Evolutionary conservation across 345 rosid species (phyloP), one percentile per base, ranked within the genome.

Genomic region (Citrus medica): DNA sequence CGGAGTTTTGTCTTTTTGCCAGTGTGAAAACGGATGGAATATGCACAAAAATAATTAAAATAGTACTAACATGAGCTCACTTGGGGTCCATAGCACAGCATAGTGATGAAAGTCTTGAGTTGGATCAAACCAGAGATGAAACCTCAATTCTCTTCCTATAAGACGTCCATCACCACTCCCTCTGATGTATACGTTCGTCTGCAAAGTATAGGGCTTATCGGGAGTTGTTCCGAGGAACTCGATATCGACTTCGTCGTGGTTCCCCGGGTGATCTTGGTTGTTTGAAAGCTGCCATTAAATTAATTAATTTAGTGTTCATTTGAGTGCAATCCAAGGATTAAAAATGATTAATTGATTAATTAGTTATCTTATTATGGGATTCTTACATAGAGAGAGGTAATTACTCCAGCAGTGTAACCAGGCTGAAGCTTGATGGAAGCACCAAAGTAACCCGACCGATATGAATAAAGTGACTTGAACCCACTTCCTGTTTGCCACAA

Each of bases 331-430:
- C 51, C 16, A 46, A 6, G 16, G 70, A 17, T 3, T 27, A 4
- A 46, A 13, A 10, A 10, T 42, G 48, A 42, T 42, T 2, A 12
- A 12, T 42, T 46, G 0, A 46, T 46, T 46, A 2, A 71, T 71
- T 17, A 55, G 0, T 27, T 28, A 7, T 40, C n/a, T 66, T 22
- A 1, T 69, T 21, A 3, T 14, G 32, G 7, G 33, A 62, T 61
- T 72, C 89, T 85, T 76, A 95, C 98, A 58, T 93, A 93, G 73
- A 95, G 78, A 27, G 91, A 92, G 38, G 99, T 93, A 74, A 88
- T 88, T 46, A 95, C 98, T 82, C 99, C 99, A 12, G 99, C 99
- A 33, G 98, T 95, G 77, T 91, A 95, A 46, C 98, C 99, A 21
- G 97, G 8, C 46, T 95, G 99, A 67, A 95, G 94, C 85, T 92